Conservation (phyloP, 2,329 filamentous ascomycete species). For the Aspergillus fumigatus region DNA sequence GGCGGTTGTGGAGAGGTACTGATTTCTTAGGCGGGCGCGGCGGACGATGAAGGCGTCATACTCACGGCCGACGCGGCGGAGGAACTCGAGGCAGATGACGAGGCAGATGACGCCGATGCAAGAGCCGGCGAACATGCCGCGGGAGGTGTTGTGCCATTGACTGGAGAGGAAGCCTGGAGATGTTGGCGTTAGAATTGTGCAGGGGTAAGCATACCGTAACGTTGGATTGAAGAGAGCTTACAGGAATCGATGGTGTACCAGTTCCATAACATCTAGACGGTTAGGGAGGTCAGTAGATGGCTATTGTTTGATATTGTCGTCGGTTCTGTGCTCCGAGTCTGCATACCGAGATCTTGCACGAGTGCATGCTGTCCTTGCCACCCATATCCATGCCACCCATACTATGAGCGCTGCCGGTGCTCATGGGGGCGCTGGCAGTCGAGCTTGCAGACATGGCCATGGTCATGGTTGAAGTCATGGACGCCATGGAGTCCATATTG, state of each 20-base stretch:
- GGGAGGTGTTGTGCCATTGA: constrained; percentile 66
- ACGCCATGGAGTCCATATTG: constrained; percentile 3
- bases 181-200: neutral
- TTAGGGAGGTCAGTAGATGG: neutral
- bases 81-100: constrained; percentile 65
- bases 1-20: neutral
- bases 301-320: neutral
- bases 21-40: neutral
- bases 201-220: neutral
- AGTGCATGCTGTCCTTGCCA: constrained; percentile 27
- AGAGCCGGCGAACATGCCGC: constrained; percentile 70
- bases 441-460: constrained; percentile 7
- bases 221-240: neutral
- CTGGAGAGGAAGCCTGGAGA: constrained; percentile 59
- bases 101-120: constrained; percentile 76
- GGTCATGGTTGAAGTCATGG: constrained; percentile 5
- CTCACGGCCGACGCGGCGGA: constrained; percentile 66
- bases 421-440: constrained; percentile 5
- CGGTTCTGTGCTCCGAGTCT: neutral
- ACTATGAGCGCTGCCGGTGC: constrained; percentile 1
- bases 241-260: constrained; percentile 27
- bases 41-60: constrained; percentile 65
- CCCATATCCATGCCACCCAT: constrained; percentile 18
- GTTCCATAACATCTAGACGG: constrained; percentile 27
- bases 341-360: constrained; percentile 25